A percentile compares a stretch with the other conserved stretches of the same genome.
These are phyloP conservation scores for Coffea canephora DNA, from an alignment of 257 asterid species.

Conservation along the genomic window DNA sequence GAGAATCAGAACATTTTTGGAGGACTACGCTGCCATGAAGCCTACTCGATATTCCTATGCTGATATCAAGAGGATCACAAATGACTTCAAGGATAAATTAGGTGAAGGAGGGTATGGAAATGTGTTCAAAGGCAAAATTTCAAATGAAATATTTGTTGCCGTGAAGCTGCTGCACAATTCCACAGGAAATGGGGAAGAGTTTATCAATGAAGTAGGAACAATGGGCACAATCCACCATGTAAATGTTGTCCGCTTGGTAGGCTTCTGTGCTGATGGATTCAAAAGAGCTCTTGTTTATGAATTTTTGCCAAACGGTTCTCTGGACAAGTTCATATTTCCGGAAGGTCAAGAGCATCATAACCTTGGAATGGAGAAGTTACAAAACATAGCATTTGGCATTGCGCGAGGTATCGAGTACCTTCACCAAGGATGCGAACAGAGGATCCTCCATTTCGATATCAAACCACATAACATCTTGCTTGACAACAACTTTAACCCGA, in stretches of 20 bases:
- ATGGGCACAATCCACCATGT: no score
- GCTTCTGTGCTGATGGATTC: no score
- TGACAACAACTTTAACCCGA: neutral
- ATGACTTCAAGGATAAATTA: constrained; percentile 20
- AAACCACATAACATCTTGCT: constrained; percentile 31
- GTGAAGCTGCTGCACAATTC: constrained; percentile 38
- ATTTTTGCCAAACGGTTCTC: constrained; percentile 10
- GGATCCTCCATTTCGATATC: constrained; percentile 21
- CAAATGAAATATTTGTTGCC: constrained; percentile 34
- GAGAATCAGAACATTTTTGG: neutral
- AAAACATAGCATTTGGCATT: constrained; percentile 24
- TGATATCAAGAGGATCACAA: no score
- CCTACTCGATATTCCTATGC: constrained; percentile 13
- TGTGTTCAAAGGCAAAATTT: constrained; percentile 39
- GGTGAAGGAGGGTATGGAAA: constrained; percentile 45
- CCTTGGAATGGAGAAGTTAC: constrained; percentile 25
- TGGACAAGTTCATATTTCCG: constrained; percentile 37
- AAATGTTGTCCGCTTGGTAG: no score
- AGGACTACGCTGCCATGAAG: neutral
- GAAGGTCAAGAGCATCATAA: constrained; percentile 2
- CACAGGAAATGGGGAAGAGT: constrained; percentile 44
- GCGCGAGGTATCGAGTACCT: constrained; percentile 36
- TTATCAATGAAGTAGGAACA: constrained; percentile 14
- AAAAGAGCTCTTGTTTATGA: no score
- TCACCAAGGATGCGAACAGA: constrained; percentile 27